These are phyloP conservation scores for Amauroascus niger DNA, from an alignment of 2,329 filamentous ascomycete genomes.

Conservation along the genomic window DNA sequence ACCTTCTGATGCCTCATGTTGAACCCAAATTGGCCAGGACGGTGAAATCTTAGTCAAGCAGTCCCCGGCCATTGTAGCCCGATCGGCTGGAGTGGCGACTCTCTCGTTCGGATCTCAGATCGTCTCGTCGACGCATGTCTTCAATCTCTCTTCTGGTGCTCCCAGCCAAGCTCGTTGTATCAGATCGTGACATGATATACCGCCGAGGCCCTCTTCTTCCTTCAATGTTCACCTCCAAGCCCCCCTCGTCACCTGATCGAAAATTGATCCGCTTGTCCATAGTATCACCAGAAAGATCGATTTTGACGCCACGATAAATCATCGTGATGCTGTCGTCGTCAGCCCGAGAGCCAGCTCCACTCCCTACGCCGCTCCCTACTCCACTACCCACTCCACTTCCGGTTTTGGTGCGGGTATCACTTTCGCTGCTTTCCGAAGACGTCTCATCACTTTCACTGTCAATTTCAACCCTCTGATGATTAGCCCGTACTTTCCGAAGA, in stretches of 20 bases:
- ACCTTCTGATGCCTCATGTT: neutral
- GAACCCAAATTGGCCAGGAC: neutral
- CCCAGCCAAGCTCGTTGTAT: constrained; percentile 25
- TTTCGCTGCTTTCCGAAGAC: constrained; percentile 33
- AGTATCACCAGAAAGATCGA: constrained; percentile 31
- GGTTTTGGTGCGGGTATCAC: constrained; percentile 28
- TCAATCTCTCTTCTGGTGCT: constrained; percentile 28
- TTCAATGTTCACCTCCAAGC: constrained; percentile 33
- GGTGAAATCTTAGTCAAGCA: constrained; percentile 15
- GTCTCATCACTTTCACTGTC: constrained; percentile 36
- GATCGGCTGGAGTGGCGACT: constrained; percentile 34
- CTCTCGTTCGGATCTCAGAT: constrained; percentile 30
- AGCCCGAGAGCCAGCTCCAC: constrained; percentile 24
- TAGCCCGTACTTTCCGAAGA: constrained; percentile 11
- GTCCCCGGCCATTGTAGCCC: constrained; percentile 26
- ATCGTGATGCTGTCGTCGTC: constrained; percentile 34
- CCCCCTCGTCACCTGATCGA: constrained; percentile 31
- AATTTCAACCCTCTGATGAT: constrained; percentile 18
- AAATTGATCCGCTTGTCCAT: constrained; percentile 34
- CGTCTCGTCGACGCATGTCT: constrained; percentile 28
- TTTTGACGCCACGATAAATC: constrained; percentile 33
- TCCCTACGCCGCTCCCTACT: constrained; percentile 23
- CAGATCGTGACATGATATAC: constrained; percentile 30
- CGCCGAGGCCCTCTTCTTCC: constrained; percentile 25
- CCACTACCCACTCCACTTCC: constrained; percentile 25